Percentiles rank a stretch among this genome's conserved stretches.
Conservation (phyloP, 2,329 filamentous ascomycete genomes). For the Thelonectria discophora region DNA sequence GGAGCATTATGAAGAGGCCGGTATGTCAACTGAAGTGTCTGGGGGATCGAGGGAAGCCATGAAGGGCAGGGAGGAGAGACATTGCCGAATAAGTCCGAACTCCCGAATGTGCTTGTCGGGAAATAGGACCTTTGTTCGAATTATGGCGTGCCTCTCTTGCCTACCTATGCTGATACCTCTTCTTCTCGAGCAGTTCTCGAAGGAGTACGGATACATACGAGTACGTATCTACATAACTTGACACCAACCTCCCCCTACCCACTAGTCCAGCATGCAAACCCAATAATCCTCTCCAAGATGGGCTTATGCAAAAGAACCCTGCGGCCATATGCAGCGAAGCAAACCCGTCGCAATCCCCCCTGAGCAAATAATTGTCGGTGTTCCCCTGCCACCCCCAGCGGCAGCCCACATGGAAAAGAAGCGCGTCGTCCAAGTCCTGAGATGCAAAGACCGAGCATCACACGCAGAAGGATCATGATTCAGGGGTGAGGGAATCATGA, state of each 20-base stretch:
- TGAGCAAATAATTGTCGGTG: not conserved
- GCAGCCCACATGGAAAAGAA: slow-evolving; percentile 9
- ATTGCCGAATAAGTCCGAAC: not conserved
- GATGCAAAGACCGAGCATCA: not conserved
- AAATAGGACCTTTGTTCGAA: no score
- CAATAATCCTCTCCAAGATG: not conserved
- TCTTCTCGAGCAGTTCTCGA: not conserved
- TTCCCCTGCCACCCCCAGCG: slow-evolving; percentile 2
- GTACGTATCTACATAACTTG: no score
- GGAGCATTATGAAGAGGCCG: slow-evolving; percentile 12
- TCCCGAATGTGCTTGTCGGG: not conserved
- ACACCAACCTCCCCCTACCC: not conserved
- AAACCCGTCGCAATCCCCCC: not conserved
- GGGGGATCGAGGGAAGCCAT: not conserved
- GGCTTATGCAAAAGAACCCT: slow-evolving; percentile 11
- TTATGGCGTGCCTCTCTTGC: no score
- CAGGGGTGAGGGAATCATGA: slow-evolving; percentile 15
- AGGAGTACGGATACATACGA: no score
- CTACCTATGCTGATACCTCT: not conserved
- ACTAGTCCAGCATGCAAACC: not conserved
- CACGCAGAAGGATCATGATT: slow-evolving; percentile 14
- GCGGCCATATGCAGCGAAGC: slow-evolving; percentile 1
- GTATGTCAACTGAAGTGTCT: slow-evolving; percentile 19
- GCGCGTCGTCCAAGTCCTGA: not conserved
- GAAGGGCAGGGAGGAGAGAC: not conserved